phyloP scores from a whole-genome alignment of 2,329 filamentous ascomycete genomes.

The Orbilia brochopaga region DNA sequence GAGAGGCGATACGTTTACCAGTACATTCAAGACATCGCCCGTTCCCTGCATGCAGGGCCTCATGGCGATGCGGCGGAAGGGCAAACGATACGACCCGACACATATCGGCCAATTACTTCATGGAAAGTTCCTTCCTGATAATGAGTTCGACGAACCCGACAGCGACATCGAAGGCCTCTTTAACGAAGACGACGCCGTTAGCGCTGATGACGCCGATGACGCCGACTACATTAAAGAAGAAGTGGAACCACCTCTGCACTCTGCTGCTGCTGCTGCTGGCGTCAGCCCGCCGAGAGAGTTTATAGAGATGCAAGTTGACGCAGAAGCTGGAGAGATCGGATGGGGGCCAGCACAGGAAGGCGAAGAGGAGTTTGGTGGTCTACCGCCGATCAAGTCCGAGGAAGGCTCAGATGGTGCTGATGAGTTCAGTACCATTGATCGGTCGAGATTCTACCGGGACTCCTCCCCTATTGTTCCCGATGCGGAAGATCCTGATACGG shows the following conservation, averaged over 20 bases:
- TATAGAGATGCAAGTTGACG: slow-evolving; percentile 10
- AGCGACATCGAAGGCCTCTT: slow-evolving; percentile 26
- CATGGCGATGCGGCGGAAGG: slow-evolving; percentile 57
- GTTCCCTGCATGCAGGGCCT: slow-evolving; percentile 59
- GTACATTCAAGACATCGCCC: slow-evolving; percentile 58
- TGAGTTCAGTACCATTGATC: slow-evolving; percentile 9
- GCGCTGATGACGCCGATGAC: slow-evolving; percentile 23
- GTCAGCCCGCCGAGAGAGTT: neutral
- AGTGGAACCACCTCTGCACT: slow-evolving; percentile 20
- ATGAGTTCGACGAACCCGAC: slow-evolving; percentile 48
- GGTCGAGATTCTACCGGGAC: slow-evolving; percentile 10
- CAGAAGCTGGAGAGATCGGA: neutral
- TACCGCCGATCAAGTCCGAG: neutral
- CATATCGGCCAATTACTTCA: slow-evolving; percentile 60
- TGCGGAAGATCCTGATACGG: neutral
- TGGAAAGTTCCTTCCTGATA: slow-evolving; percentile 40
- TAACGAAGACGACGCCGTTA: slow-evolving; percentile 21
- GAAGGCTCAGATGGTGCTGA: neutral
- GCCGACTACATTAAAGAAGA: slow-evolving; percentile 33
- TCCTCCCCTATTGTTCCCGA: slow-evolving; percentile 14
- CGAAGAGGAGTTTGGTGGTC: neutral
- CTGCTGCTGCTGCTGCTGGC: slow-evolving; percentile 5
- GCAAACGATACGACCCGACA: slow-evolving; percentile 59
- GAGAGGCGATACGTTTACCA: slow-evolving; percentile 33
- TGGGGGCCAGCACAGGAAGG: neutral